Percentiles rank a stretch among this genome's conserved stretches.
Evolutionary conservation across 164 flowering plant genomes (phyloP).

Genomic region (Berberis vulgaris): DNA sequence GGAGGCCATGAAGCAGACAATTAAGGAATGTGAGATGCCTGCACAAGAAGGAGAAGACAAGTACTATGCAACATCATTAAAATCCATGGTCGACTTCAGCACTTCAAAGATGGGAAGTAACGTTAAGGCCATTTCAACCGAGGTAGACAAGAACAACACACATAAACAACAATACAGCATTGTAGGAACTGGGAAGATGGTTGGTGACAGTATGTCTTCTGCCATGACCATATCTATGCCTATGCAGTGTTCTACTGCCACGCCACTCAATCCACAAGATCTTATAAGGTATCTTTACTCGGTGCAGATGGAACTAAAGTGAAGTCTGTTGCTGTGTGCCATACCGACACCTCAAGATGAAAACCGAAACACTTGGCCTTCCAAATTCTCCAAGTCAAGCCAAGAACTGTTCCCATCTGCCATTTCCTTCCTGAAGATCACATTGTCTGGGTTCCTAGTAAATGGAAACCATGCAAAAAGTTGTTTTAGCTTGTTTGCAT

Average conservation of each 20-base stretch:
- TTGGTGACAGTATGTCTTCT: conserved; percentile 11
- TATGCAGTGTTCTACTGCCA: conserved; percentile 32
- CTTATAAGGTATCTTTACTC: conserved; percentile 16
- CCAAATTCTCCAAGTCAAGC: conserved; percentile 25
- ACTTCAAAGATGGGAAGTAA: conserved; percentile 21
- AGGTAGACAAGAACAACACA: conserved; percentile 7
- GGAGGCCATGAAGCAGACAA: conserved; percentile 17
- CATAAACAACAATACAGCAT: conserved; percentile 15
- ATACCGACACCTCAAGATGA: conserved; percentile 21
- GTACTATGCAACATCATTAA: conserved; percentile 27
- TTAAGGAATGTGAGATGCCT: conserved; percentile 21
- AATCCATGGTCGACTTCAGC: conserved; percentile 29
- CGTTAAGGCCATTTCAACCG: conserved; percentile 11
- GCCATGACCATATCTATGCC: conserved; percentile 19
- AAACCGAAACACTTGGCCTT: conserved; percentile 24
- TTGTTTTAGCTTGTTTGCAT: background rate
- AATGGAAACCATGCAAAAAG: background rate
- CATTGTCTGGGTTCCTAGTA: conserved; percentile 15
- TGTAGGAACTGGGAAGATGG: conserved; percentile 7
- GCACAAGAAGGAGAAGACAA: conserved; percentile 19
- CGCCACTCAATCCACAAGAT: conserved; percentile 7
- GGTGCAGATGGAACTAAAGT: conserved; percentile 18
- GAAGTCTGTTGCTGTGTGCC: conserved; percentile 17
- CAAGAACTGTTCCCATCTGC: conserved; percentile 29
- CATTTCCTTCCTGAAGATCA: conserved; percentile 23